These are phyloP conservation scores for Xylaria sp. DNA, from an alignment of 2,329 filamentous ascomycete species.

Conservation along the genomic window DNA sequence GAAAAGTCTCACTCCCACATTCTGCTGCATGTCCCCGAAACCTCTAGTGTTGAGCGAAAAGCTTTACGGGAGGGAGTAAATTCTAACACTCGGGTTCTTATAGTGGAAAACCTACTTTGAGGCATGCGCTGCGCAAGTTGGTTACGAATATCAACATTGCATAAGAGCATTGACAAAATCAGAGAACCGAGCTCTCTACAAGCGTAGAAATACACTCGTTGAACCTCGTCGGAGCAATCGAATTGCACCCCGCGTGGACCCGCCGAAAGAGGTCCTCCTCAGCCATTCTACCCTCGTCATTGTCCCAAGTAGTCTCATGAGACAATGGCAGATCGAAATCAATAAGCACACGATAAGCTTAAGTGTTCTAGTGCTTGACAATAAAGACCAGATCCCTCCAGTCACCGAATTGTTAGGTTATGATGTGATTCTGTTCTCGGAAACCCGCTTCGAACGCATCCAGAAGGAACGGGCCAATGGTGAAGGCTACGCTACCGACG, in stretches of 20 bases:
- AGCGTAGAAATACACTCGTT: slow-evolving; percentile 57
- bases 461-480: slow-evolving; percentile 58
- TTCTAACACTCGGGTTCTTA: not conserved
- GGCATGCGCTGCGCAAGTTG: slow-evolving; percentile 56
- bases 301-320: slow-evolving; percentile 83
- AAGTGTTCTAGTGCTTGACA: slow-evolving; percentile 71
- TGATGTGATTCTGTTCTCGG: slow-evolving; percentile 83
- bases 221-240: slow-evolving; percentile 54
- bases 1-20: not conserved
- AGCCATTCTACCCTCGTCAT: slow-evolving; percentile 80
- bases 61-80: not conserved
- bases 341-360: slow-evolving; percentile 77
- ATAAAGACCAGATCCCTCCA: slow-evolving; percentile 65
- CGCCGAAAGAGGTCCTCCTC: slow-evolving; percentile 67
- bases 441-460: slow-evolving; percentile 75
- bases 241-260: slow-evolving; percentile 47
- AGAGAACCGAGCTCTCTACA: slow-evolving; percentile 69
- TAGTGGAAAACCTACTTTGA: slow-evolving; percentile 74
- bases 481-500: slow-evolving; percentile 44
- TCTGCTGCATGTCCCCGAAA: not conserved
- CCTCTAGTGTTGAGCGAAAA: not conserved
- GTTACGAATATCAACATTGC: slow-evolving; percentile 65
- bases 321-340: slow-evolving; percentile 88
- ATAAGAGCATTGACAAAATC: slow-evolving; percentile 61
- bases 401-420: slow-evolving; percentile 69